Evolutionary conservation across 129 eudicot genomes (phyloP), one percentile per base, ranked within the genome.

Genomic region (Ambrosia artemisiifolia): DNA sequence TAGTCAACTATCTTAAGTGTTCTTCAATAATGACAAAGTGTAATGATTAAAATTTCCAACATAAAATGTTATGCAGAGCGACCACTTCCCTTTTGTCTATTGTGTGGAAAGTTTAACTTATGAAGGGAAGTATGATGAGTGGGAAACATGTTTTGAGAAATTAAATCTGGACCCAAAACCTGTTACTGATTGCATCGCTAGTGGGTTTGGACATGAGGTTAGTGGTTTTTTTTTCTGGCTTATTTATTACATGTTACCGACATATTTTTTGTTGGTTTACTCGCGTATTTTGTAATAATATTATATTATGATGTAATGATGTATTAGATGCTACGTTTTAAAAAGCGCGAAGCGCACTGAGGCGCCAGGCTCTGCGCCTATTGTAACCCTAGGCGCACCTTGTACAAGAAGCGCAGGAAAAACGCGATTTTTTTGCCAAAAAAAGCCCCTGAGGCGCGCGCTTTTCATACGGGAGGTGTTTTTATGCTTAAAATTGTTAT

Each of bases 111-210:
- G 44, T 59, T 79, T 95, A 54, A 87, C 83, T 17, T 79, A 77
- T 56, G 76, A 84, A 62, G 73, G 67, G 28, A 82, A 88, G 51
- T 84, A 84, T 16, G 57, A 76, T 8, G 70, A 86, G 43, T 95
- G 99, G 99, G 96, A 84, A 67, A 90, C 94, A 12, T 95, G 99
- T 74, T 95, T 84, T 76, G 76, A 71, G 74, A 86, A 86, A 69
- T 49, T 95, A 84, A 80, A 80, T 44, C 67, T 88, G 86, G 93
- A 90, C 81, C 73, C 96, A 33, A 53, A 78, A 43, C 96, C 94
- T 73, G 87, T 95, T 47, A 65, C 44, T 10, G 84, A 86, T 53
- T 95, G 99, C 75, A 77, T 63, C 70, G 32, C n/a, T 20, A 83
- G 86, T 36, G 94, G 85, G 28, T 81, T 73, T 46, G 97, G 96